phyloP scores from a whole-genome alignment of 495 filamentous ascomycete species.

The Apiosordaria backusii region DNA sequence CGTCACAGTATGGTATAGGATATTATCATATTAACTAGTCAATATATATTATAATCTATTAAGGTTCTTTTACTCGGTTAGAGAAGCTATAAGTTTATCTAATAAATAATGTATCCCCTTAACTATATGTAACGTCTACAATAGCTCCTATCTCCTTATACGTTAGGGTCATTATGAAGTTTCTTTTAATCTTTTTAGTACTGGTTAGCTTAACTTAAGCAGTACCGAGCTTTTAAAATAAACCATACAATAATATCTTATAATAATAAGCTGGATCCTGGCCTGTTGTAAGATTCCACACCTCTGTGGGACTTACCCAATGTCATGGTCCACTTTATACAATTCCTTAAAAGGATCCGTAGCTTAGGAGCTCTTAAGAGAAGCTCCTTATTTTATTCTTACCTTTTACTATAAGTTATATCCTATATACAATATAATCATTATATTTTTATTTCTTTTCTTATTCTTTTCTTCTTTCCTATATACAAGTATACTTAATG shows the following conservation, averaged over 20 bases:
- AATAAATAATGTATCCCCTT: neutral
- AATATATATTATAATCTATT: slow-evolving; percentile 1
- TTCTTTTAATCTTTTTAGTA: neutral
- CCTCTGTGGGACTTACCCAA: no score
- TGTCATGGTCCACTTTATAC: no score
- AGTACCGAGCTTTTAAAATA: neutral
- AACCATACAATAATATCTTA: neutral
- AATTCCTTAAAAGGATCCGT: no score
- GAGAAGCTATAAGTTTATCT: neutral
- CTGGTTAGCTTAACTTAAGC: neutral
- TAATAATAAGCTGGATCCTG: slow-evolving; percentile 25
- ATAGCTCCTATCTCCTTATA: neutral
- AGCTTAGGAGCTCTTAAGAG: no score
- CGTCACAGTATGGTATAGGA: neutral
- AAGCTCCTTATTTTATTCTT: no score
- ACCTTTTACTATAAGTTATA: no score
- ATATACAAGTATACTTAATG: no score
- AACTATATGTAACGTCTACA: no score
- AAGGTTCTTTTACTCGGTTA: neutral
- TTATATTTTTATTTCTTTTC: no score
- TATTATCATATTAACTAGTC: neutral
- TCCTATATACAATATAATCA: no score
- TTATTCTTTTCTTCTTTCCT: no score
- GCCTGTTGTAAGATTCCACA: no score
- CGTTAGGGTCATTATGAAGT: slow-evolving; percentile 7